Evolutionary conservation across 495 filamentous ascomycete genomes (phyloP).

Genomic region (Penicillium samsonianum): DNA sequence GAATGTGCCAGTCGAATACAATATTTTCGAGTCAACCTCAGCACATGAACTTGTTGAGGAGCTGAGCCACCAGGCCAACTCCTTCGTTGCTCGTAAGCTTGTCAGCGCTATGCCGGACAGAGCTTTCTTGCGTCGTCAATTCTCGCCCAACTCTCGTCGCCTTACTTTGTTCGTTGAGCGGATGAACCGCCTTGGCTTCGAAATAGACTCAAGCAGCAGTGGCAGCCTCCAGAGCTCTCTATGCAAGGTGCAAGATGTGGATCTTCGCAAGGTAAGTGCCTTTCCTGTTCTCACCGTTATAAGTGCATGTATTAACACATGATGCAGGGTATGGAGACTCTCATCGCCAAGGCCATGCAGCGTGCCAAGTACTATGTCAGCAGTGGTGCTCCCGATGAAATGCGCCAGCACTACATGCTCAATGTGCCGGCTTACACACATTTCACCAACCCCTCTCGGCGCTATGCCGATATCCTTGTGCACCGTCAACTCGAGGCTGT

Average conservation of each 20-base stretch:
- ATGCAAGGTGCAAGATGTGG: constrained; percentile 83
- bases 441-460: constrained; percentile 92
- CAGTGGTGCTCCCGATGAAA: constrained; percentile 68
- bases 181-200: constrained; percentile 87
- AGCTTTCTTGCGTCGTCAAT: constrained; percentile 86
- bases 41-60: constrained; percentile 95
- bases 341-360: constrained; percentile 90
- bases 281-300: not conserved
- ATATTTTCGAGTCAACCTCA: constrained; percentile 88
- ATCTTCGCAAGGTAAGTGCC: constrained; percentile 70
- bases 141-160: constrained; percentile 80
- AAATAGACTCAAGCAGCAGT: constrained; percentile 86
- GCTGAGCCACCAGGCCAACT: constrained; percentile 86
- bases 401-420: constrained; percentile 83
- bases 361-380: constrained; percentile 93
- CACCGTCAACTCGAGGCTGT: constrained; percentile 92
- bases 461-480: constrained; percentile 92
- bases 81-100: constrained; percentile 84
- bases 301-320: constrained; percentile 6
- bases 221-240: constrained; percentile 88
- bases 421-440: constrained; percentile 96
- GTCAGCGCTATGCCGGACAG: constrained; percentile 80
- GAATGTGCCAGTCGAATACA: constrained; percentile 93
- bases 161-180: constrained; percentile 88
- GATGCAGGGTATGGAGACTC: constrained; percentile 84